Conservation (phyloP, 2,329 filamentous ascomycete genomes). For the Trichoderma gracile region DNA sequence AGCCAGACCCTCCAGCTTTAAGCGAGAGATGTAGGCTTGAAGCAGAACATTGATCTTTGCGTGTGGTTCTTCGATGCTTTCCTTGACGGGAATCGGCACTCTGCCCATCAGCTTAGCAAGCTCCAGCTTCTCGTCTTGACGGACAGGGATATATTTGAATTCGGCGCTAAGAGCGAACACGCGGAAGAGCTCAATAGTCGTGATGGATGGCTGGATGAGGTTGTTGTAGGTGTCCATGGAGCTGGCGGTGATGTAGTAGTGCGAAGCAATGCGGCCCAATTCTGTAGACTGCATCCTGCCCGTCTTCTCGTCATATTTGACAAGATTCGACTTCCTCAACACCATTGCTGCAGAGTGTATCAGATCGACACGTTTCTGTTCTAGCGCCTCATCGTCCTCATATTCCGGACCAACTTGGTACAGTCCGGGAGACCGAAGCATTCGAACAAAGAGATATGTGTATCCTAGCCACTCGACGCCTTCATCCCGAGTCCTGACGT, state of each 20-base stretch:
- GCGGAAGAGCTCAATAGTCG: conserved; percentile 92
- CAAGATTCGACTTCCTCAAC: conserved; percentile 80
- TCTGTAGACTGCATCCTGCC: conserved; percentile 89
- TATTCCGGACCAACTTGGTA: conserved; percentile 97
- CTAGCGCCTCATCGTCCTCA: conserved; percentile 83
- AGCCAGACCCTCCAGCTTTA: conserved; percentile 90
- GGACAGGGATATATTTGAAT: conserved; percentile 98
- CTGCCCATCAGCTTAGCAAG: conserved; percentile 85
- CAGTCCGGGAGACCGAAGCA: conserved; percentile 90
- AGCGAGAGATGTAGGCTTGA: conserved; percentile 92
- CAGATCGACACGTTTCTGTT: conserved; percentile 96
- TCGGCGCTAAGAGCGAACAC: conserved; percentile 95
- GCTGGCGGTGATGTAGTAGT: conserved; percentile 96
- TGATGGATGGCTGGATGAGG: conserved; percentile 89
- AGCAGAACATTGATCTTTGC: conserved; percentile 98
- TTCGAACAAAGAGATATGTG: conserved; percentile 95
- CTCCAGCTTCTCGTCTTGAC: conserved; percentile 96
- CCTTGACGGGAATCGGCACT: conserved; percentile 95
- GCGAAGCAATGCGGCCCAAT: conserved; percentile 90
- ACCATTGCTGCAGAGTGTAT: conserved; percentile 90
- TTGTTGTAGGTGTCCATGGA: conserved; percentile 98
- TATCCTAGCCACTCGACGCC: conserved; percentile 99
- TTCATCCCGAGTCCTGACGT: conserved; percentile 86
- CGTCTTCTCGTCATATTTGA: conserved; percentile 94
- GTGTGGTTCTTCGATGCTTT: conserved; percentile 93